A percentile compares a stretch with the other conserved stretches of the same genome.
phyloP scores from a whole-genome alignment of 2,329 filamentous ascomycete species.

The Waltergamsia citrina region DNA sequence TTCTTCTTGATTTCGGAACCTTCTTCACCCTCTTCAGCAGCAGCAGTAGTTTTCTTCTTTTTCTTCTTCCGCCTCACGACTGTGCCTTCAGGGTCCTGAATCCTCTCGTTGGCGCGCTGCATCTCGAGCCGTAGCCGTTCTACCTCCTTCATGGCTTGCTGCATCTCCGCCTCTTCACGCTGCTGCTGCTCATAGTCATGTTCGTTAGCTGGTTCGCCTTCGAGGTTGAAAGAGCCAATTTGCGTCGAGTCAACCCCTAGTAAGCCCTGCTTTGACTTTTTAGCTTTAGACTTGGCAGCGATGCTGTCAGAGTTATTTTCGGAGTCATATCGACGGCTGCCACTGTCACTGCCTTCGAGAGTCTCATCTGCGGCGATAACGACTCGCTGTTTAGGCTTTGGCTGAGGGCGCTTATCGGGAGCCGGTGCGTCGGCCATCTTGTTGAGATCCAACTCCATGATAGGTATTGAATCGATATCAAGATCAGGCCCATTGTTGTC shows the following conservation, averaged over 20 bases:
- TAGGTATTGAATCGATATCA: constrained; percentile 90
- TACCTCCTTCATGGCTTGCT: constrained; percentile 77
- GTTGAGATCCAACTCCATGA: constrained; percentile 82
- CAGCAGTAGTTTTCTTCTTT: constrained; percentile 42
- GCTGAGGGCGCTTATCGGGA: constrained; percentile 20
- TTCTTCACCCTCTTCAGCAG: constrained; percentile 11
- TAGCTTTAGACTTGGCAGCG: constrained; percentile 23
- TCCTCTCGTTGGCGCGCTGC: constrained; percentile 70
- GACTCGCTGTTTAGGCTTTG: constrained; percentile 48
- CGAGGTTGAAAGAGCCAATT: constrained; percentile 63
- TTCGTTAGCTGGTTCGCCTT: constrained; percentile 25
- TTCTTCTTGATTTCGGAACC: constrained; percentile 31
- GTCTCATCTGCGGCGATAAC: constrained; percentile 68
- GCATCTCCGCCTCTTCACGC: constrained; percentile 82
- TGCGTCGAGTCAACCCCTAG: constrained; percentile 83
- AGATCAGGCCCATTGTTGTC: constrained; percentile 67
- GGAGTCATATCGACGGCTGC: constrained; percentile 39
- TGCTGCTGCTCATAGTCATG: constrained; percentile 58
- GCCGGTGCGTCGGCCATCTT: constrained; percentile 25
- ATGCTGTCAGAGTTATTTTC: constrained; percentile 39
- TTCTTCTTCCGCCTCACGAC: constrained; percentile 56
- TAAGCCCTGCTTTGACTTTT: constrained; percentile 51
- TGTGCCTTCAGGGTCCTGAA: constrained; percentile 61
- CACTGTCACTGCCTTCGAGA: constrained; percentile 43
- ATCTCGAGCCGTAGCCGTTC: constrained; percentile 82